Percentiles rank a stretch among this genome's conserved stretches.
Conservation (phyloP, 2,329 filamentous ascomycete genomes). For the Gremmenia infestans region DNA sequence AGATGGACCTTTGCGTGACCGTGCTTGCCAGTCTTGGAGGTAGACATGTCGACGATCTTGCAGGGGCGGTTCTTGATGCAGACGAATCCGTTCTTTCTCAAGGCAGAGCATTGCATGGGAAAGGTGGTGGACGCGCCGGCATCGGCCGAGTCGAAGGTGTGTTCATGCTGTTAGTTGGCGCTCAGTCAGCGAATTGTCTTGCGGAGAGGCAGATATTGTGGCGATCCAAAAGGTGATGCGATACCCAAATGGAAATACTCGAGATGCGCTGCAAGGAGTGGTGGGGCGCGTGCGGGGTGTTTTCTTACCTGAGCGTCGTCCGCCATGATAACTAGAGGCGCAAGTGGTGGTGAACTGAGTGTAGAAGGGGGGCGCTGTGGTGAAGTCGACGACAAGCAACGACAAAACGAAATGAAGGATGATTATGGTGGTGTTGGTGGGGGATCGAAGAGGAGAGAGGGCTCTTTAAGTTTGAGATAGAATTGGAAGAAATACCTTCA, state of each 20-base stretch:
- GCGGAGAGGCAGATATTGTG: background rate
- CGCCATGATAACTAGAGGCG: constrained; percentile 51
- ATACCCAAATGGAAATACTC: constrained; percentile 5
- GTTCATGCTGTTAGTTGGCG: constrained; percentile 28
- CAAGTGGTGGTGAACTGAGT: constrained; percentile 20
- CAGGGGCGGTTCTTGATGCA: constrained; percentile 98
- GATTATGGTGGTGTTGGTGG: constrained; percentile 10
- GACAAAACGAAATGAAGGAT: constrained; percentile 21
- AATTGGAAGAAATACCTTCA: constrained; percentile 9
- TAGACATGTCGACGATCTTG: constrained; percentile 99
- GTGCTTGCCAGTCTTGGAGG: constrained; percentile 99
- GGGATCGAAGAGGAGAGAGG: background rate
- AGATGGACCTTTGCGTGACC: constrained; percentile 99
- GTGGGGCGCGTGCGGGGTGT: constrained; percentile 19
- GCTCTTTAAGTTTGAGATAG: background rate
- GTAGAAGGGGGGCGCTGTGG: constrained; percentile 10
- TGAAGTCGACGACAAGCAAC: constrained; percentile 17
- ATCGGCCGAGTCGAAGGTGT: constrained; percentile 88
- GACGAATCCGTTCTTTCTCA: constrained; percentile 99
- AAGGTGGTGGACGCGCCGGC: constrained; percentile 91
- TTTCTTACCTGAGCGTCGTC: constrained; percentile 59
- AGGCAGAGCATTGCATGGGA: constrained; percentile 99
- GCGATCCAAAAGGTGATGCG: background rate
- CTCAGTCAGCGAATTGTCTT: constrained; percentile 8
- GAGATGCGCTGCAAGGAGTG: constrained; percentile 27